phyloP scores from a whole-genome alignment of 2,329 filamentous ascomycete genomes.

The Scedosporium aurantiacum region DNA sequence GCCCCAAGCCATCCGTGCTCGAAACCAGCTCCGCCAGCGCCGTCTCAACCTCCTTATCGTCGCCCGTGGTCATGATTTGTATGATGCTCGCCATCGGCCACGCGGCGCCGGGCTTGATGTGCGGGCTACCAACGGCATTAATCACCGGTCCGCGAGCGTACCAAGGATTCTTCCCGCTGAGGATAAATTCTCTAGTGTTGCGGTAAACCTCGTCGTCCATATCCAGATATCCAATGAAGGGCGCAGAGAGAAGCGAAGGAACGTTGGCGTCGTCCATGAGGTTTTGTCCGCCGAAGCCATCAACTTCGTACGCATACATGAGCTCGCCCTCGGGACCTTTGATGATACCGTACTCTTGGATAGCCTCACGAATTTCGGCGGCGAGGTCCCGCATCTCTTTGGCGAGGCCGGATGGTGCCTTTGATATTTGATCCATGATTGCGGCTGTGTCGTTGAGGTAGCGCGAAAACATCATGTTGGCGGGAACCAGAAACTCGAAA shows the following conservation, averaged over 20 bases:
- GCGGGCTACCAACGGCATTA: conserved; percentile 58
- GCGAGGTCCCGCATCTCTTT: conserved; percentile 46
- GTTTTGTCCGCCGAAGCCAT: conserved; percentile 56
- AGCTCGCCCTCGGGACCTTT: conserved; percentile 37
- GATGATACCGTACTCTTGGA: conserved; percentile 62
- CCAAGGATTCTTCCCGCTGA: conserved; percentile 69
- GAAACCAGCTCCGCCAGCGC: conserved; percentile 27
- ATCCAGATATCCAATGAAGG: conserved; percentile 50
- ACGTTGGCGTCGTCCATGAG: conserved; percentile 67
- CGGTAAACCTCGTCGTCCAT: conserved; percentile 56
- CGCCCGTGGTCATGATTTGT: conserved; percentile 35
- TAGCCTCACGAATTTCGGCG: conserved; percentile 52
- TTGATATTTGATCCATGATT: conserved; percentile 43
- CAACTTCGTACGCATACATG: conserved; percentile 70
- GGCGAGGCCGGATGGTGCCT: conserved; percentile 31
- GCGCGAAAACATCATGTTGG: conserved; percentile 72
- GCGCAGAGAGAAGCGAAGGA: conserved; percentile 53
- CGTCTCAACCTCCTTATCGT: conserved; percentile 22
- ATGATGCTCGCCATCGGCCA: conserved; percentile 49
- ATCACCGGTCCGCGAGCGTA: conserved; percentile 57
- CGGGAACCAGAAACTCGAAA: conserved; percentile 77
- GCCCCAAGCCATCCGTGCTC: conserved; percentile 28
- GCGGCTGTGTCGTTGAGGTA: conserved; percentile 42
- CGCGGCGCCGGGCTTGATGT: conserved; percentile 48
- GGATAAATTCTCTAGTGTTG: conserved; percentile 69